Evolutionary conservation across 345 rosid genomes (phyloP), one percentile per base, ranked within the genome.

Genomic region (Corymbia maculata): DNA sequence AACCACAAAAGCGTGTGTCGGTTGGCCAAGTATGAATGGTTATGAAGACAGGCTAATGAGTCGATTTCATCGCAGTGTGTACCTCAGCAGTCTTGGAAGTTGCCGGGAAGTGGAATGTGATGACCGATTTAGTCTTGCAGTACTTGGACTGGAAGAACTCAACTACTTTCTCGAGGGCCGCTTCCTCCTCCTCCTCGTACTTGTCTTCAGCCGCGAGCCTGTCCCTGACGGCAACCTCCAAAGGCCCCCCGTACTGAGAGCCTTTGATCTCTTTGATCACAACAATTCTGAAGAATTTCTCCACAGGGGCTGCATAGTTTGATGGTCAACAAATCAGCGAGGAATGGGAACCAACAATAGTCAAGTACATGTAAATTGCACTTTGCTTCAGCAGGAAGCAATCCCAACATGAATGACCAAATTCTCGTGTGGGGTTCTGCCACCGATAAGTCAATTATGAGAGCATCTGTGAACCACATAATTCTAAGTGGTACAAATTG

Each of bases 241-340:
- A 91, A 87, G 95, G 98, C 42, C 95, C 98, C 45, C 99, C 99
- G 52, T 97, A 97, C 86, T 97, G 99, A 32, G 99, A 92, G 44
- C 99, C 99, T 75, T 97, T 97, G 52, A 97, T 95, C 91, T 97
- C 99, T 90, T 97, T 97, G 14, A 97, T 97, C 89, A 94, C 95
- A 89, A 97, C 99, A 28, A 97, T 94, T 88, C 99, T 94, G 55
- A 97, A 22, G 24, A 95, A 88, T 80, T 96, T 94, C 90, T 95
- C 98, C 88, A 92, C 92, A 8, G 98, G 96, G 57, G 92, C 99
- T 95, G 94, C 88, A 70, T 15, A 42, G 22, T 85, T 85, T 51
- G 51, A 84, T 75, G 14, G 26, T 26, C 64, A 26, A 57, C 84
- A 26, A 12, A 22, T 79, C 42, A 85, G n/a, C 82, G 6, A 87